Conservation (phyloP, 2,329 filamentous ascomycete genomes). For the Cryphonectria carpinicola region DNA sequence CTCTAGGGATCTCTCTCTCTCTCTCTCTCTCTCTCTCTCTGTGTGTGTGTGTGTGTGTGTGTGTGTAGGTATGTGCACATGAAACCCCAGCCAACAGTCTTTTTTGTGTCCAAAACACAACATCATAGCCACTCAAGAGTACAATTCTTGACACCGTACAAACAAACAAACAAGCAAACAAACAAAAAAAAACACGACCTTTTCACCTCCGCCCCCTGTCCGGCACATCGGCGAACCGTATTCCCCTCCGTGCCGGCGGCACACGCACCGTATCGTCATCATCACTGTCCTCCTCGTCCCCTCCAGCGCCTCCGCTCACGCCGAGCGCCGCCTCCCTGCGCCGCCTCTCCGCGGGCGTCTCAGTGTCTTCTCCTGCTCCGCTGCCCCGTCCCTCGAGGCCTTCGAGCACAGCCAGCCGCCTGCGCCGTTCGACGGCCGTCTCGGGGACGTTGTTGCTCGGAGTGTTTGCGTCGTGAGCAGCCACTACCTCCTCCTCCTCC, state of each 20-base stretch:
- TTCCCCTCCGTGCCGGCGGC: constrained; percentile 57
- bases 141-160: not conserved
- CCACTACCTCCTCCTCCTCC: constrained; percentile 23
- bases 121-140: not conserved
- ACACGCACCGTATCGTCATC: constrained; percentile 62
- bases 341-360: constrained; percentile 76
- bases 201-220: constrained; percentile 30
- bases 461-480: constrained; percentile 18
- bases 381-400: constrained; percentile 45
- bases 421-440: constrained; percentile 70
- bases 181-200: not conserved
- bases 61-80: not conserved
- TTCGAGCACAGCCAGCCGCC: constrained; percentile 61
- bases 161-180: not conserved
- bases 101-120: not conserved
- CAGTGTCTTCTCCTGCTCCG: constrained; percentile 52
- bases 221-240: constrained; percentile 62
- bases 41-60: not conserved
- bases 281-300: constrained; percentile 55
- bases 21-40: not conserved
- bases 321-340: constrained; percentile 76
- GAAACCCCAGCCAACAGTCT: not conserved
- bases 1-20: not conserved
- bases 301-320: constrained; percentile 42
- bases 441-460: constrained; percentile 54